phyloP scores from a whole-genome alignment of 345 rosid genomes.

The Eucalyptus dawsonii region DNA sequence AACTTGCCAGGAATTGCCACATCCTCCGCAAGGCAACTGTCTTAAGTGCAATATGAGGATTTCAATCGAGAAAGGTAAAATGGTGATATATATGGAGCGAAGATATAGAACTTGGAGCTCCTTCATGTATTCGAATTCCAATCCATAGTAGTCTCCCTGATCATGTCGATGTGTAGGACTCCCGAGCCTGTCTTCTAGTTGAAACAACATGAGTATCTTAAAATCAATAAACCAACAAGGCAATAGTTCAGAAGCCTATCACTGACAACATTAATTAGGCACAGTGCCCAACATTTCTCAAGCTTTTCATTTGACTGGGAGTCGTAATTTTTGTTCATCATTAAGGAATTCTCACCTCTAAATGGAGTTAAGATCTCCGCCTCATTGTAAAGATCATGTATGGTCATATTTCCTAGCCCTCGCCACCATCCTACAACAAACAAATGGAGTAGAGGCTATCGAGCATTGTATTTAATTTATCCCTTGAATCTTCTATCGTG shows the following conservation, averaged over 20 bases:
- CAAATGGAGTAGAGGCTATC: background rate
- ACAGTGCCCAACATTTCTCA: background rate
- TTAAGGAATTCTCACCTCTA: background rate
- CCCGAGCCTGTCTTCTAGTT: background rate
- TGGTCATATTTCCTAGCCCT: background rate
- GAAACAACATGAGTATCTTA: background rate
- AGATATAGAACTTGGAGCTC: background rate
- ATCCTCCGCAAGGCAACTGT: background rate
- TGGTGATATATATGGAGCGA: background rate
- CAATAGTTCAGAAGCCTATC: background rate
- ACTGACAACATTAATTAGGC: background rate
- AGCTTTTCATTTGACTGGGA: background rate
- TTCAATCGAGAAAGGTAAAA: background rate
- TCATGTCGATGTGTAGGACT: background rate
- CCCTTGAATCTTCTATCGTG: background rate
- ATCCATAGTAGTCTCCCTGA: background rate
- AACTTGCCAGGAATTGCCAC: background rate
- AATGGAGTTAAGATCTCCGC: background rate
- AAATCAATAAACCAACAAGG: too few relatives aligned
- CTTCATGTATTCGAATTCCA: background rate
- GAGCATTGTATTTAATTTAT: too few relatives aligned
- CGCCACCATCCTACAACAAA: background rate
- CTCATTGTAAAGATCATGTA: background rate
- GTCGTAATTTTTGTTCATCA: background rate
- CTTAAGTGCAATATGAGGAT: background rate